phyloP scores from a whole-genome alignment of 495 filamentous ascomycete genomes.

The Hypoxylon crocopeplum region DNA sequence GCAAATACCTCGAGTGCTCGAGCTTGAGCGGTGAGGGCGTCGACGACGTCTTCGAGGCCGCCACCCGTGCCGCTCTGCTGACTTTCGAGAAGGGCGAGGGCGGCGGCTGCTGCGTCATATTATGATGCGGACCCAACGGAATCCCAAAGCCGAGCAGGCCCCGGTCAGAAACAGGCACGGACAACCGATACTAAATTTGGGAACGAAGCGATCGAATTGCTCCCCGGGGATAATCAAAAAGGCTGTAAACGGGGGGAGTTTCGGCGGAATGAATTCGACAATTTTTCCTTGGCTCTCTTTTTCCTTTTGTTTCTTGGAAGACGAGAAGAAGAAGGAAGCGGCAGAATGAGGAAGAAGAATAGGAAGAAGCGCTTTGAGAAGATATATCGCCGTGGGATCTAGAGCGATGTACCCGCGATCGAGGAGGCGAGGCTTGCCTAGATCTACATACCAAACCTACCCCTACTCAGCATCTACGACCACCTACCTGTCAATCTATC shows the following conservation, averaged over 20 bases:
- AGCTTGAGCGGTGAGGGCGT: conserved; percentile 97
- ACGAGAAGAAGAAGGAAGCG: neutral
- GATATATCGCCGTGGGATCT: neutral
- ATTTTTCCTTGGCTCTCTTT: neutral
- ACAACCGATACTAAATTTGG: neutral
- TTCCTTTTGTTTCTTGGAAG: conserved; percentile 8
- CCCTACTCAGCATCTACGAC: neutral
- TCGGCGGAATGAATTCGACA: conserved; percentile 6
- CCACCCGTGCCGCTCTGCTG: conserved; percentile 91
- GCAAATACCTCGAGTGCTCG: conserved; percentile 97
- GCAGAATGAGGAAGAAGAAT: neutral
- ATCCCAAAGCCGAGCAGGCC: neutral
- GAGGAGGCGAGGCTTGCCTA: conserved; percentile 6
- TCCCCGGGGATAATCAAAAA: conserved; percentile 7
- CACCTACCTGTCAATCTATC: conserved; percentile 7
- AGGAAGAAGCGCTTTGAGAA: neutral
- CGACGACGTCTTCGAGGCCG: conserved; percentile 98
- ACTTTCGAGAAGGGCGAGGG: conserved; percentile 89
- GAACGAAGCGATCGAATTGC: neutral
- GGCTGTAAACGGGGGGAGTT: conserved; percentile 12
- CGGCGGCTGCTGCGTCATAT: conserved; percentile 85
- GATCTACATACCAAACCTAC: conserved; percentile 1
- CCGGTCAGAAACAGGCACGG: neutral
- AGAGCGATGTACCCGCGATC: conserved; percentile 10
- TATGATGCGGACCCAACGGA: conserved; percentile 61